Conservation (phyloP, 148 eudicot genomes). For the Beta vulgaris region DNA sequence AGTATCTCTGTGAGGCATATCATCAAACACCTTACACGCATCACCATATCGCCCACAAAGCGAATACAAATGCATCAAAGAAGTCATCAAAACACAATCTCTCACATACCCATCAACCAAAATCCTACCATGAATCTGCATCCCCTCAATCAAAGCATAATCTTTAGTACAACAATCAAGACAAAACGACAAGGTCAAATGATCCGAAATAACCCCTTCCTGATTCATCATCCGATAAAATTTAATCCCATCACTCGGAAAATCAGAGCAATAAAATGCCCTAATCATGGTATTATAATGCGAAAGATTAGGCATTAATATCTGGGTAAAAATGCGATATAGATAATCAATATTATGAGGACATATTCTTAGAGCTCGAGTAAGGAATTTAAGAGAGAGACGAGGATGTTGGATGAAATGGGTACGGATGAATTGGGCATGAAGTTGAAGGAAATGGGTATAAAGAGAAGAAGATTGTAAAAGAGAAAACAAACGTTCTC, state of each 20-base stretch:
- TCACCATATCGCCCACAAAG: constrained; percentile 27
- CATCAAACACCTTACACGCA: constrained; percentile 65
- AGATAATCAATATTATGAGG: constrained; percentile 28
- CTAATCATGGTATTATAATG: constrained; percentile 47
- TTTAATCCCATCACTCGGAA: constrained; percentile 30
- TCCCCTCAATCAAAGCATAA: constrained; percentile 35
- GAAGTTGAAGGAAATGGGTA: constrained; percentile 52
- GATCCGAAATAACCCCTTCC: constrained; percentile 31
- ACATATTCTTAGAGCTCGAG: constrained; percentile 26
- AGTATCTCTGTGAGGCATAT: constrained; percentile 49
- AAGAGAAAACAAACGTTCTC: constrained; percentile 28
- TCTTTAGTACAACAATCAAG: constrained; percentile 41
- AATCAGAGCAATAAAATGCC: constrained; percentile 27
- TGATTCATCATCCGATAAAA: constrained; percentile 34
- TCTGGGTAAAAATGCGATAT: constrained; percentile 29
- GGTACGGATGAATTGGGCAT: constrained; percentile 48
- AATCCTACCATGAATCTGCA: constrained; percentile 50
- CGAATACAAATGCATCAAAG: constrained; percentile 57
- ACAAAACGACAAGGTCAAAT: constrained; percentile 34
- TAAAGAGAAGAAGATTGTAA: constrained; percentile 36
- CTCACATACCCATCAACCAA: constrained; percentile 43
- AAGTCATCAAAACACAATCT: constrained; percentile 54
- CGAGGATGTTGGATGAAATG: constrained; percentile 29
- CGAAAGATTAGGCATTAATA: constrained; percentile 32
- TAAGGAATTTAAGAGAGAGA: constrained; percentile 41